These are phyloP conservation scores for Neonothopanus nambi DNA, from an alignment of 1,284 basidiomycete species.

Conservation along the genomic window DNA sequence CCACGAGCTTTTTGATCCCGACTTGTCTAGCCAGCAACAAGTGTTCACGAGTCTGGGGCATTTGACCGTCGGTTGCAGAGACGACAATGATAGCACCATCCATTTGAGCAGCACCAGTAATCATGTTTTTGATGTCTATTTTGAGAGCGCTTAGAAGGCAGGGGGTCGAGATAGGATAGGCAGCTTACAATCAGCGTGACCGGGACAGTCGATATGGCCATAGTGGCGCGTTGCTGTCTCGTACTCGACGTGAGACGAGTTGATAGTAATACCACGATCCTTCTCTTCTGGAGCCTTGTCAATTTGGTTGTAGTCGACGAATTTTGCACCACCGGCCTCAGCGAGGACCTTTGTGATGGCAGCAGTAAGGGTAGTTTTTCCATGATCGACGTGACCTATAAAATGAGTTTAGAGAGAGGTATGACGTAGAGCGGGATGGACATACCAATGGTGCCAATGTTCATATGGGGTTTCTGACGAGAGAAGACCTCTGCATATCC, in stretches of 20 bases:
- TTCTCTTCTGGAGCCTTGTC: constrained; percentile 99
- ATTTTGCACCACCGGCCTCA: constrained; percentile 82
- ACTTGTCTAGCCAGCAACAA: constrained; percentile 97
- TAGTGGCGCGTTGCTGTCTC: constrained; percentile 93
- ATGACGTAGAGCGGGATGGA: constrained; percentile 15
- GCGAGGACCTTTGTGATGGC: constrained; percentile 97
- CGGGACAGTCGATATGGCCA: constrained; percentile 99
- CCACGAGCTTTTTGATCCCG: constrained; percentile 96
- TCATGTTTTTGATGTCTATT: constrained; percentile 97
- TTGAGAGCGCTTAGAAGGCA: constrained; percentile 13
- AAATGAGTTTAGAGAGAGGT: constrained; percentile 14
- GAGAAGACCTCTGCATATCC: constrained; percentile 83
- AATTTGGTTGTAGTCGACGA: constrained; percentile 97
- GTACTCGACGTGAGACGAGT: constrained; percentile 95
- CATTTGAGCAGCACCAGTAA: constrained; percentile 99
- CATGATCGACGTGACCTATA: constrained; percentile 92
- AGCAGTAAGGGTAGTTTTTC: constrained; percentile 96
- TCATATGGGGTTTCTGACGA: constrained; percentile 93
- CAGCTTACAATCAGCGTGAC: constrained; percentile 84
- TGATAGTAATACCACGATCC: constrained; percentile 99
- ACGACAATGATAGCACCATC: constrained; percentile 98
- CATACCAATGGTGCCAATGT: constrained; percentile 91
- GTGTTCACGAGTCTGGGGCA: constrained; percentile 99
- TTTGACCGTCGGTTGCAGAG: constrained; percentile 98
- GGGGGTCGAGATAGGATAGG: not conserved